Evolutionary conservation across 164 flowering plant species (phyloP), one percentile per base, ranked within the genome.

Genomic region (Magnolia kwangsiensis): DNA sequence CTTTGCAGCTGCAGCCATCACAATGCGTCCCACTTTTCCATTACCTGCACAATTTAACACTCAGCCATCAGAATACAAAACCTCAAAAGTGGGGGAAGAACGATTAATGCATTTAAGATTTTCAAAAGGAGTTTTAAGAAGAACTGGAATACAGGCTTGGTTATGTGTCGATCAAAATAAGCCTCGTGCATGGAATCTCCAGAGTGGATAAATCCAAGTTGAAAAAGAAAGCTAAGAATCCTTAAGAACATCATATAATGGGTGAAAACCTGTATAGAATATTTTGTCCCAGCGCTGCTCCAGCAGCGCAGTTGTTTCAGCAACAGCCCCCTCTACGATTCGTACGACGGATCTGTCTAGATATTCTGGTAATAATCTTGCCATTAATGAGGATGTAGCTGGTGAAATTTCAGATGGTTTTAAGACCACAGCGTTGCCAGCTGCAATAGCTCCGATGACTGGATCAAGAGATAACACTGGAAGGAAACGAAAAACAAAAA

Each of bases 1-100:
- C 84, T 91, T 94, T 61, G 99, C 96, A 69, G 99, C 99, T 63
- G 98, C 97, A 61, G 90, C 82, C 94, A 94, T 87, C 73, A 96
- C 87, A n/a, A n/a, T n/a, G n/a, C n/a, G n/a, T n/a, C n/a, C n/a
- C n/a, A n/a, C n/a, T n/a, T n/a, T n/a, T n/a, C n/a, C n/a, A n/a
- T n/a, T n/a, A n/a, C n/a, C n/a, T n/a, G n/a, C n/a, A n/a, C n/a
- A n/a, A n/a, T n/a, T n/a, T n/a, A n/a, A n/a, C n/a, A n/a, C n/a
- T n/a, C n/a, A n/a, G n/a, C n/a, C n/a, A n/a, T n/a, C n/a, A n/a
- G n/a, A n/a, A n/a, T n/a, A n/a, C n/a, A 64, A n/a, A 21, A 64
- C 14, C 16, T 55, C 13, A 0, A 55, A 55, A 55, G 18, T 5
- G 45, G 13, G 18, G 61, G 61, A 9, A 16, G 18, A 55, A 55